These are phyloP conservation scores for Aegilops sharonensis DNA, from an alignment of 176 grass and related monocot genomes.

Conservation along the genomic window DNA sequence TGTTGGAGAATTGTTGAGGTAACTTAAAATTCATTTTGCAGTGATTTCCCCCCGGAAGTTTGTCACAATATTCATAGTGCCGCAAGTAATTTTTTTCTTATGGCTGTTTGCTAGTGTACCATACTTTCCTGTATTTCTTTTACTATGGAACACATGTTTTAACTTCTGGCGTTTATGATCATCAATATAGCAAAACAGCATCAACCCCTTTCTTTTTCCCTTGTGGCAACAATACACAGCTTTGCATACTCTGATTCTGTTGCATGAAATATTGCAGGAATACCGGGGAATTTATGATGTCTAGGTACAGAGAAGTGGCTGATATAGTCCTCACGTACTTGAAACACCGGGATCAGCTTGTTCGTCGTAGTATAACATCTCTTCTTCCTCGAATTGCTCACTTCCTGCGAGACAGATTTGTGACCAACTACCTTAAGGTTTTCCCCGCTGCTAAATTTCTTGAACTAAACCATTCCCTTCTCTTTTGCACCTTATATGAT, in stretches of 20 bases:
- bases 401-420: conserved; percentile 96
- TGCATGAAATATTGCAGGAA: conserved; percentile 60
- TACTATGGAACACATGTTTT: conserved; percentile 18
- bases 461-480: background rate
- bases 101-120: conserved; percentile 5
- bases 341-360: conserved; percentile 86
- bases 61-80: background rate
- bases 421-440: conserved; percentile 97
- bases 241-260: conserved; percentile 23
- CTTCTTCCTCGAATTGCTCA: conserved; percentile 99
- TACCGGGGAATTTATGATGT: conserved; percentile 99
- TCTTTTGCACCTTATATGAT: background rate
- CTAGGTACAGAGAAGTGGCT: conserved; percentile 96
- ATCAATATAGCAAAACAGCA: background rate
- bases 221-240: conserved; percentile 13
- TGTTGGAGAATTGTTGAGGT: conserved; percentile 97
- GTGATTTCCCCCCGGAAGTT: background rate
- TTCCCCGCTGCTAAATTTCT: conserved; percentile 26
- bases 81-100: conserved; percentile 21
- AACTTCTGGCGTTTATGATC: conserved; percentile 12
- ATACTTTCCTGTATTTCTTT: background rate
- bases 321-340: conserved; percentile 97
- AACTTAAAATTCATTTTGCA: conserved; percentile 8
- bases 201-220: background rate
- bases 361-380: conserved; percentile 96